Evolutionary conservation across 2,329 filamentous ascomycete genomes (phyloP).

Genomic region (Rhinocladiella mackenziei): DNA sequence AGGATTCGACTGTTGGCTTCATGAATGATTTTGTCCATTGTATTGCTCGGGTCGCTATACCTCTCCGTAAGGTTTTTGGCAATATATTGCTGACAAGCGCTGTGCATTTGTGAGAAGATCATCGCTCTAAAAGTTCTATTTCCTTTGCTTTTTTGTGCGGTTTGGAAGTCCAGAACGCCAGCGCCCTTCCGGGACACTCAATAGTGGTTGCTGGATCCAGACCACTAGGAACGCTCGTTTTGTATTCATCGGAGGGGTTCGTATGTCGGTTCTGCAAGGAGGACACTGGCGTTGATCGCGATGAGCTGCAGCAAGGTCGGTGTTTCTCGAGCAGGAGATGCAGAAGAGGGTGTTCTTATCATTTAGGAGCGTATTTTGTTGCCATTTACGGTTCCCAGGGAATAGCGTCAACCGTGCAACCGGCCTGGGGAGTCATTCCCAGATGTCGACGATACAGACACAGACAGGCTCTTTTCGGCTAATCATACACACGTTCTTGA

Average conservation of each 20-base stretch:
- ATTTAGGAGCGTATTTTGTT: too few relatives aligned
- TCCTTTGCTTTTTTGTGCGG: conserved; percentile 70
- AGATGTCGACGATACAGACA: too few relatives aligned
- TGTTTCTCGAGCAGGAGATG: conserved; percentile 62
- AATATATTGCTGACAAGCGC: conserved; percentile 72
- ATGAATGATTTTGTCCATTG: conserved; percentile 68
- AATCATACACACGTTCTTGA: too few relatives aligned
- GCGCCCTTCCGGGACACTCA: conserved; percentile 74
- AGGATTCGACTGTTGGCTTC: conserved; percentile 72
- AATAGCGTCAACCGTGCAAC: too few relatives aligned
- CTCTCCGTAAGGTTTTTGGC: conserved; percentile 69
- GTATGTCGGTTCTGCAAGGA: conserved; percentile 66
- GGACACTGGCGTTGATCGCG: conserved; percentile 62
- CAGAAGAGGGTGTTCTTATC: conserved; percentile 76
- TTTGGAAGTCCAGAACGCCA: conserved; percentile 83
- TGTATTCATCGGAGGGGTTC: conserved; percentile 82
- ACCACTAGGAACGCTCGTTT: conserved; percentile 78
- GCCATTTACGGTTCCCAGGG: too few relatives aligned
- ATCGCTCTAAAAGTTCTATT: background rate
- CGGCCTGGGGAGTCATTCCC: too few relatives aligned
- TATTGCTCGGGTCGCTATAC: conserved; percentile 59
- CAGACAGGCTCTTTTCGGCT: too few relatives aligned
- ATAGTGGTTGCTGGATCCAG: conserved; percentile 76
- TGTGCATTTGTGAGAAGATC: conserved; percentile 34
- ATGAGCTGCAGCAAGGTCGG: conserved; percentile 57